Percentiles rank a stretch among this genome's conserved stretches.
Evolutionary conservation across 78 protist genomes (phyloP).

Genomic region (Emiliania huxleyi): DNA sequence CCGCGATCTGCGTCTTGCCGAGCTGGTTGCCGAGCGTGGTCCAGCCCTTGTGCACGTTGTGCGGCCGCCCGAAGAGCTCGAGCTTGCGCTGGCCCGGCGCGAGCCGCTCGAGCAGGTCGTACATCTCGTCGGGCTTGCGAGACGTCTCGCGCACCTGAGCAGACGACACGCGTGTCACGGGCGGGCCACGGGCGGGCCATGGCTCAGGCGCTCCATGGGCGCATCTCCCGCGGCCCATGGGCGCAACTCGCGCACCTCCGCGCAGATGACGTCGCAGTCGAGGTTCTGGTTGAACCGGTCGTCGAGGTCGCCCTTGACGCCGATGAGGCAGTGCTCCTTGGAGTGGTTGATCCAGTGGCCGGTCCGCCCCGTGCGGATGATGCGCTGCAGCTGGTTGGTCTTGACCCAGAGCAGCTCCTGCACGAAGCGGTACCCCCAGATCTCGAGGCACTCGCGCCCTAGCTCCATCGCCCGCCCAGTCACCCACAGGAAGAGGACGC

Average conservation of each 20-base stretch:
- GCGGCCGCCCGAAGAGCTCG: slow-evolving; percentile 28
- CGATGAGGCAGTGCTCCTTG: slow-evolving; percentile 51
- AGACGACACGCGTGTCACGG: too few species aligned
- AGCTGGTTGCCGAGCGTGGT: slow-evolving; percentile 60
- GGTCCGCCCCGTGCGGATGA: slow-evolving; percentile 56
- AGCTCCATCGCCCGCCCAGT: slow-evolving; percentile 57
- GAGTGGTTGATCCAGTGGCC: slow-evolving; percentile 71
- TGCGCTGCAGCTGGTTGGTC: slow-evolving; percentile 54
- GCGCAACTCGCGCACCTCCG: too few species aligned
- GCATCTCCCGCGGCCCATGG: too few species aligned
- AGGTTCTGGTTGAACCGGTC: not conserved
- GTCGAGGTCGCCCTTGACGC: not conserved
- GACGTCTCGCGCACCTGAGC: slow-evolving; percentile 49
- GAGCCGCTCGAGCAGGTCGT: slow-evolving; percentile 50
- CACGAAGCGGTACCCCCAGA: slow-evolving; percentile 46
- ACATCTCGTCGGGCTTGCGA: slow-evolving; percentile 62
- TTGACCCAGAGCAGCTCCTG: slow-evolving; percentile 54
- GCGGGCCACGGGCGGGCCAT: too few species aligned
- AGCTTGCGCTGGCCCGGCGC: slow-evolving; percentile 34
- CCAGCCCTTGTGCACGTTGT: slow-evolving; percentile 57
- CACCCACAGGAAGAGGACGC: slow-evolving; percentile 55
- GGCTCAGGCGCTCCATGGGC: too few species aligned
- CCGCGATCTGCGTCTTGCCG: not conserved
- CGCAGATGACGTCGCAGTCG: slow-evolving; percentile 51
- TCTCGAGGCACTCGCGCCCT: slow-evolving; percentile 39